These are phyloP conservation scores for Globisporangium takayamanum DNA, from an alignment of 352 stramenopile species.

Conservation along the genomic window DNA sequence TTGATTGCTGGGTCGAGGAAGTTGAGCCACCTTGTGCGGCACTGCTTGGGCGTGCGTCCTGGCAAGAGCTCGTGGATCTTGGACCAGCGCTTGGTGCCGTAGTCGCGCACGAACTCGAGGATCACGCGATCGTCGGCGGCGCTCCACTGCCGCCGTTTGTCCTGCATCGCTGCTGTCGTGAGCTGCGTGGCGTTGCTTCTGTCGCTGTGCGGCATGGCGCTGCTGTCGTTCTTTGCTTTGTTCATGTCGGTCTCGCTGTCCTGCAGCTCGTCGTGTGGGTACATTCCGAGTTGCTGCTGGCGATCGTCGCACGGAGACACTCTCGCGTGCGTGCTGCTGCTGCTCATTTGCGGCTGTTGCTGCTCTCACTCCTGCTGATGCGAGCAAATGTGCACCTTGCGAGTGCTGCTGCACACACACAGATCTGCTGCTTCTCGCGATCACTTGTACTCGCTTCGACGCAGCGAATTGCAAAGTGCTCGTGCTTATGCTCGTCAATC, in stretches of 20 bases:
- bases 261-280: no score
- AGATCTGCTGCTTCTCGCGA: no score
- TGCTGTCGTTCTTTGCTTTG: background rate
- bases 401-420: no score
- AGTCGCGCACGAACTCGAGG: constrained; percentile 58
- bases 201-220: background rate
- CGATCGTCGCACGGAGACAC: background rate
- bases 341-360: no score
- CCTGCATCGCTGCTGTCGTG: constrained; percentile 1
- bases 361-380: no score
- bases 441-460: no score
- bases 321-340: no score
- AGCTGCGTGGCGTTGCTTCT: background rate
- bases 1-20: constrained; percentile 91
- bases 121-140: constrained; percentile 59
- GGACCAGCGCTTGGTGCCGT: constrained; percentile 88
- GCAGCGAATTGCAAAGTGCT: no score
- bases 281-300: background rate
- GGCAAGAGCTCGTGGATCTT: constrained; percentile 91
- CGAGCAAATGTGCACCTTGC: no score
- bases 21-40: constrained; percentile 93
- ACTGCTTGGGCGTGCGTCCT: constrained; percentile 94
- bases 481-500: background rate
- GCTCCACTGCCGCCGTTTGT: constrained; percentile 60
- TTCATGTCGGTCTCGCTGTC: background rate